Evolutionary conservation across 495 filamentous ascomycete genomes (phyloP).

Genomic region (Xylaria longipes): DNA sequence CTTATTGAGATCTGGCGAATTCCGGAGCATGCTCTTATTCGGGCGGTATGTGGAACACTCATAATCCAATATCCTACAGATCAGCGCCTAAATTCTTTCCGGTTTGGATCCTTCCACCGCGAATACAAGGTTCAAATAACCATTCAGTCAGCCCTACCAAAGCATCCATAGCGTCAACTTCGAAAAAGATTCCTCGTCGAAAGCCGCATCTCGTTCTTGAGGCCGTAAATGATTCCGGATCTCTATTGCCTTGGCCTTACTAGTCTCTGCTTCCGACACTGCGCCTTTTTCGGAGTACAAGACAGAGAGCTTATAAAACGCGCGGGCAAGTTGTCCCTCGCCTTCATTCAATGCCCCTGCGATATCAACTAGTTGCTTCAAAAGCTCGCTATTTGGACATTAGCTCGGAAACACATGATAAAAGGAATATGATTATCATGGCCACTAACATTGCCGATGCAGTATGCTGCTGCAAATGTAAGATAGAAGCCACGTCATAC

Average conservation of each 20-base stretch:
- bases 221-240: neutral
- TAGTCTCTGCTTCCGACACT: neutral
- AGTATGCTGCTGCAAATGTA: neutral
- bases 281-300: neutral
- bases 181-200: neutral
- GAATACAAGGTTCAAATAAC: neutral
- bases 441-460: neutral
- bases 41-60: neutral
- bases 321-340: neutral
- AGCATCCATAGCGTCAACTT: slow-evolving; percentile 1
- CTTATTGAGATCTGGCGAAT: neutral
- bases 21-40: neutral
- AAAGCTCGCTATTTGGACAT: neutral
- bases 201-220: neutral
- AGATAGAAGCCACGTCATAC: neutral
- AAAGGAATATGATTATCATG: no score
- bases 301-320: neutral
- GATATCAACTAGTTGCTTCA: neutral
- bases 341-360: neutral
- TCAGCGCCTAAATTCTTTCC: no score
- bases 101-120: neutral
- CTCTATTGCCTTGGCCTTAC: neutral
- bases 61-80: no score
- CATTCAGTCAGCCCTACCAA: neutral
- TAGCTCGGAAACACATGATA: neutral